Conservation (phyloP, 2,329 filamentous ascomycete species). For the Phyllosticta citrichinensis region DNA sequence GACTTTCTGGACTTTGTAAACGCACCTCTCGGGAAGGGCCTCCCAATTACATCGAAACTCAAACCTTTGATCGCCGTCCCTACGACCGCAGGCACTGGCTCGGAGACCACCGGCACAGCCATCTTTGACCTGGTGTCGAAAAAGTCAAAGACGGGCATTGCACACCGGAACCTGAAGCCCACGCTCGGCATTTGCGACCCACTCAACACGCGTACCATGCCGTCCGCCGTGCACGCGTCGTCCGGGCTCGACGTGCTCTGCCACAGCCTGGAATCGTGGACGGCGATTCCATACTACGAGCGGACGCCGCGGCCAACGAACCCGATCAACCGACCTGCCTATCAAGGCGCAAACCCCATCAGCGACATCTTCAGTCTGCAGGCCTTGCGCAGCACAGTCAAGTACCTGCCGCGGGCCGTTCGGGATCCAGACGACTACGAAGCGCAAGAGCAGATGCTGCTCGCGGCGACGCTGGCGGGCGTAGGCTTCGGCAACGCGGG, state of each 20-base stretch:
- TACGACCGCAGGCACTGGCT: constrained; percentile 78
- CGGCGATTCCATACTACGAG: constrained; percentile 88
- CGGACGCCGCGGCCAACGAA: constrained; percentile 75
- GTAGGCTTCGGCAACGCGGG: constrained; percentile 97
- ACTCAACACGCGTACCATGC: constrained; percentile 93
- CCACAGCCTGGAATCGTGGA: constrained; percentile 94
- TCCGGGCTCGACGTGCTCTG: constrained; percentile 93
- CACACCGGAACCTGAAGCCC: constrained; percentile 90
- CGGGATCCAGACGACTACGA: constrained; percentile 83
- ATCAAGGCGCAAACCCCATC: constrained; percentile 96
- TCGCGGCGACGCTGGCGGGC: constrained; percentile 86
- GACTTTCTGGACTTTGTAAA: constrained; percentile 98
- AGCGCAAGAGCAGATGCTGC: constrained; percentile 89
- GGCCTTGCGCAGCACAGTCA: constrained; percentile 71
- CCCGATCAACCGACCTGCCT: constrained; percentile 82
- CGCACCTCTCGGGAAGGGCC: constrained; percentile 77
- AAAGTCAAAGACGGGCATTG: constrained; percentile 89
- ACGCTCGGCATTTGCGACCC: constrained; percentile 81
- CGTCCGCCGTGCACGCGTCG: constrained; percentile 79
- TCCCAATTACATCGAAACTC: constrained; percentile 60
- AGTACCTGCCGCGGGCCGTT: constrained; percentile 84
- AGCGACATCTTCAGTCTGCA: constrained; percentile 93
- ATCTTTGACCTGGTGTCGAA: constrained; percentile 92
- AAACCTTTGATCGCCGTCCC: constrained; percentile 73
- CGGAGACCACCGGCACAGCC: constrained; percentile 92